Conservation (phyloP, 768 basidiomycete species). For the Xerocomellus chrysenteron region DNA sequence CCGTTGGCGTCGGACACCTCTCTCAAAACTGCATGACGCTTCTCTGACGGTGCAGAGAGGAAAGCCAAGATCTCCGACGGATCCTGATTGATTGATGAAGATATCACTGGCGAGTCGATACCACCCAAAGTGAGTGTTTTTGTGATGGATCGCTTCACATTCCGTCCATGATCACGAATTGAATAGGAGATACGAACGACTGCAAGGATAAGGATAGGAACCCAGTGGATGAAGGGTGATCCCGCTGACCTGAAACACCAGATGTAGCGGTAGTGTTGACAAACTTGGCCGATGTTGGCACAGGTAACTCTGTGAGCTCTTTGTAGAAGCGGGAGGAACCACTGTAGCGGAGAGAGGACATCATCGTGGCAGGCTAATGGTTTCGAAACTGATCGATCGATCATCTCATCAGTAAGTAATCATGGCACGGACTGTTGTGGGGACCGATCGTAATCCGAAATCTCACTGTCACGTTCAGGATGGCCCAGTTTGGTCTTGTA, state of each 20-base stretch:
- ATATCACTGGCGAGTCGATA: constrained; percentile 10
- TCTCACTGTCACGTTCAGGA: background rate
- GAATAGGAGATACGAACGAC: constrained; percentile 47
- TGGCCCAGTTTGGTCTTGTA: background rate
- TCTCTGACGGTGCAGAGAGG: constrained; percentile 42
- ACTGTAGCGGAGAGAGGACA: constrained; percentile 21
- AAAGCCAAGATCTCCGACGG: constrained; percentile 40
- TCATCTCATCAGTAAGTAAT: no score
- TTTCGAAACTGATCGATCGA: no score
- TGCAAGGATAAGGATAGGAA: constrained; percentile 5
- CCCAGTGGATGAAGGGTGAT: background rate
- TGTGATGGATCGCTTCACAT: constrained; percentile 44
- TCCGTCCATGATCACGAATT: constrained; percentile 50
- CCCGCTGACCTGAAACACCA: constrained; percentile 15
- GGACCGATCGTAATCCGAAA: background rate
- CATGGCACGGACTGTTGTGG: background rate
- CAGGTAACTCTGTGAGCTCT: constrained; percentile 41
- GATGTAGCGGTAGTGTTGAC: constrained; percentile 12
- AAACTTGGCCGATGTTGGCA: constrained; percentile 38
- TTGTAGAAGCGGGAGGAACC: constrained; percentile 31
- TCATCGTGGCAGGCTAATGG: background rate
- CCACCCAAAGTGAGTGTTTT: constrained; percentile 37
- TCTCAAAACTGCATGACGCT: constrained; percentile 47
- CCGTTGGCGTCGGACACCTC: constrained; percentile 27
- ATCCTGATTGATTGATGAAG: constrained; percentile 16